Evolutionary conservation across 805 yeast species (phyloP).

Genomic region (Candida multigemmis): DNA sequence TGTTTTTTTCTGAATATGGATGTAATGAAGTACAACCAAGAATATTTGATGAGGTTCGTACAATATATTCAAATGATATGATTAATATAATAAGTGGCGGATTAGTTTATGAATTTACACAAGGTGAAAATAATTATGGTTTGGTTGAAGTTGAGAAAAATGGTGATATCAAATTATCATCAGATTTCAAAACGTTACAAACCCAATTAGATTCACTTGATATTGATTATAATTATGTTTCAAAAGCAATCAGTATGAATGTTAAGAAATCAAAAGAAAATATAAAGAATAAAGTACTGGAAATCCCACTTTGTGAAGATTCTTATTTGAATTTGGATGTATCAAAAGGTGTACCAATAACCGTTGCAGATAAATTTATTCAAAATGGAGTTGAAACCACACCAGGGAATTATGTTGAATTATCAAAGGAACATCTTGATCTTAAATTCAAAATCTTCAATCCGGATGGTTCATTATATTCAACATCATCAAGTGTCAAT

Average conservation of each 20-base stretch:
- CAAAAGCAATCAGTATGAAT: constrained; percentile 15
- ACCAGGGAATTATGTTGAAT: constrained; percentile 41
- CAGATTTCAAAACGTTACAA: constrained; percentile 36
- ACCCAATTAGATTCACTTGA: constrained; percentile 31
- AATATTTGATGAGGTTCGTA: constrained; percentile 62
- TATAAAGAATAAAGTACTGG: constrained; percentile 8
- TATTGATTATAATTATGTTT: constrained; percentile 11
- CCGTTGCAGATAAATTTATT: constrained; percentile 34
- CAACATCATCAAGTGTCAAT: constrained; percentile 5
- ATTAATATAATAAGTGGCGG: constrained; percentile 76
- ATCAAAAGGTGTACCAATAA: constrained; percentile 36
- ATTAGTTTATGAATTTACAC: constrained; percentile 70
- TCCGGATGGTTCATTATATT: constrained; percentile 30
- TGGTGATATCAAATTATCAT: constrained; percentile 33
- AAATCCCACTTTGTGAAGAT: constrained; percentile 21
- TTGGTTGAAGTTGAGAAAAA: constrained; percentile 41
- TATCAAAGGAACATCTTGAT: constrained; percentile 33
- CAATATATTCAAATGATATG: constrained; percentile 69
- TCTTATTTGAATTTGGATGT: constrained; percentile 26
- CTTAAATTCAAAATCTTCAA: constrained; percentile 35
- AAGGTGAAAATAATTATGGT: constrained; percentile 75
- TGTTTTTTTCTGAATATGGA: constrained; percentile 83
- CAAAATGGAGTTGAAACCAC: constrained; percentile 38
- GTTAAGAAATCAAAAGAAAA: constrained; percentile 11
- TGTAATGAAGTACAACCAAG: constrained; percentile 81